Evolutionary conservation across 208 protist species (phyloP).

Genomic region (Leishmania major): DNA sequence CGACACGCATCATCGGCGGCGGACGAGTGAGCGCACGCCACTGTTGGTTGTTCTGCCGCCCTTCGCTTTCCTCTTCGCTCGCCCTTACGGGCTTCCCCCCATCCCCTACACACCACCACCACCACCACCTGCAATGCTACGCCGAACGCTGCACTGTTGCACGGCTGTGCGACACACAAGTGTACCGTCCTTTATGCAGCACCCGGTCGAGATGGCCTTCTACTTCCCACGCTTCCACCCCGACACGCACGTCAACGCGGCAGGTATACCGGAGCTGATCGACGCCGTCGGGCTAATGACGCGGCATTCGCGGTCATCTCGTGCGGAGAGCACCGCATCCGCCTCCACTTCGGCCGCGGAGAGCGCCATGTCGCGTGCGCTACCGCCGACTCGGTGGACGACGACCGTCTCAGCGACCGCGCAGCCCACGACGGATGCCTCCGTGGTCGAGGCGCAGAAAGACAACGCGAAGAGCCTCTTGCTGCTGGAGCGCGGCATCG

Average conservation of each 20-base stretch:
- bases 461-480: constrained; percentile 58
- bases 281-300: constrained; percentile 69
- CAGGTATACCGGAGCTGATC: constrained; percentile 74
- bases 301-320: constrained; percentile 8
- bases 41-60: not conserved
- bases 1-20: not conserved
- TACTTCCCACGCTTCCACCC: constrained; percentile 87
- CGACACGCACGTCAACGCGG: constrained; percentile 47
- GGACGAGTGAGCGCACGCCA: not conserved
- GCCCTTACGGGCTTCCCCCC: not conserved
- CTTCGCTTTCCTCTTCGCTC: not conserved
- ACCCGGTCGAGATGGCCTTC: constrained; percentile 79
- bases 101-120: not conserved
- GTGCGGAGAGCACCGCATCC: not conserved
- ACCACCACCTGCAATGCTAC: constrained; percentile 39
- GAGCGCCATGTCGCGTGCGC: constrained; percentile 1
- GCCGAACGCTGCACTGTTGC: constrained; percentile 26
- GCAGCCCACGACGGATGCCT: constrained; percentile 19
- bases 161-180: constrained; percentile 51
- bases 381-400: constrained; percentile 33
- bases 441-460: constrained; percentile 36
- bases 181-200: constrained; percentile 58
- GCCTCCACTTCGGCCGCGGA: constrained; percentile 6
- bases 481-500: constrained; percentile 69
- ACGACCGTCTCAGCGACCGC: constrained; percentile 25